These are phyloP conservation scores for Hyaloperonospora arabidopsidis DNA, from an alignment of 352 stramenopile species.

Conservation along the genomic window DNA sequence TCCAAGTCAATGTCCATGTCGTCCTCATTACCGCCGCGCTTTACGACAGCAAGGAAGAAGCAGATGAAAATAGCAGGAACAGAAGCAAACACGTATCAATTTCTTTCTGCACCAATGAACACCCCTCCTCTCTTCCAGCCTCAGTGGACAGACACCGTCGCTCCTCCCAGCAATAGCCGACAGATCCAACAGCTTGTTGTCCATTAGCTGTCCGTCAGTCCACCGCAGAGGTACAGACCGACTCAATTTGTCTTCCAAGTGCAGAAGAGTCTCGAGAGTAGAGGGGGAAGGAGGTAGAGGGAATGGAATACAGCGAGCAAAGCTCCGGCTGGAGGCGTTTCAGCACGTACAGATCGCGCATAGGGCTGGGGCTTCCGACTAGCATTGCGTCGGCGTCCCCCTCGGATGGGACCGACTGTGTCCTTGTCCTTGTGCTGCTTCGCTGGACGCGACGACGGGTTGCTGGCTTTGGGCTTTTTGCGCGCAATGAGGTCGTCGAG, in stretches of 20 bases:
- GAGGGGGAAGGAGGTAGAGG: slow-evolving; percentile 3
- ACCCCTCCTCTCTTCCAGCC: slow-evolving; percentile 12
- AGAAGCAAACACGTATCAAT: slow-evolving; percentile 19
- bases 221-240: slow-evolving; percentile 7
- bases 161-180: slow-evolving; percentile 6
- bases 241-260: slow-evolving; percentile 16
- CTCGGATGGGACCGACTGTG: slow-evolving; percentile 44
- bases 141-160: slow-evolving; percentile 15
- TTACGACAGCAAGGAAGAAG: slow-evolving; percentile 28
- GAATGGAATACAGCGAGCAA: slow-evolving; percentile 13
- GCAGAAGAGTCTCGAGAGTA: slow-evolving; percentile 5
- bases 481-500: slow-evolving; percentile 74
- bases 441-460: slow-evolving; percentile 40
- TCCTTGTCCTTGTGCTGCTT: slow-evolving; percentile 30
- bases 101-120: slow-evolving; percentile 25
- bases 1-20: slow-evolving; percentile 63
- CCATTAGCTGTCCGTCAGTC: background rate
- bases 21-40: slow-evolving; percentile 35
- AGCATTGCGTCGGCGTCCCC: slow-evolving; percentile 30
- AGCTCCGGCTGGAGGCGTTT: slow-evolving; percentile 16
- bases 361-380: slow-evolving; percentile 55
- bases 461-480: slow-evolving; percentile 56
- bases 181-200: background rate
- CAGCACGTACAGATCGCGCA: slow-evolving; percentile 59
- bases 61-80: slow-evolving; percentile 6